Evolutionary conservation across 257 asterid species (phyloP).

Genomic region (Avicennia marina): DNA sequence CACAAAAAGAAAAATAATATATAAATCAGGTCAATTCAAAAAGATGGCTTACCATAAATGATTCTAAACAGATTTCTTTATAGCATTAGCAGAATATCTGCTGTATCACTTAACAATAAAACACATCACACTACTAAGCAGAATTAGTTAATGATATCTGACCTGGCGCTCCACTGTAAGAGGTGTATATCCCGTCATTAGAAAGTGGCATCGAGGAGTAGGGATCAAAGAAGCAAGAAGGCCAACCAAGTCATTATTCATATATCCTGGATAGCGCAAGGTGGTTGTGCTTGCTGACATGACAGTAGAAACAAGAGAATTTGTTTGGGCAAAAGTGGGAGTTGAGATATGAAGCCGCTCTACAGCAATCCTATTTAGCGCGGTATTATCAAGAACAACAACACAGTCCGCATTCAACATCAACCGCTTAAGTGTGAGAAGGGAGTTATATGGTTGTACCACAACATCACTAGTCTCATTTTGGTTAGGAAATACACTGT

Average conservation of each 20-base stretch:
- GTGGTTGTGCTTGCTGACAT: constrained; percentile 99
- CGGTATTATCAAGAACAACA: constrained; percentile 97
- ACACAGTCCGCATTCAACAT: constrained; percentile 98
- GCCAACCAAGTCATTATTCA: constrained; percentile 99
- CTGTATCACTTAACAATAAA: too few species aligned
- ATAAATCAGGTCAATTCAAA: not conserved
- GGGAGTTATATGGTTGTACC: constrained; percentile 97
- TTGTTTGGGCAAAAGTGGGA: constrained; percentile 94
- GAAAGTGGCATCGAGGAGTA: constrained; percentile 98
- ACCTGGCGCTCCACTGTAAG: constrained; percentile 99
- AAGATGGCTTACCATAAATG: not conserved
- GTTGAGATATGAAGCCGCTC: constrained; percentile 88
- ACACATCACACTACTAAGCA: not conserved
- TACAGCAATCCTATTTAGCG: constrained; percentile 95
- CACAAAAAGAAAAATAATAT: not conserved
- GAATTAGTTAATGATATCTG: constrained; percentile 19
- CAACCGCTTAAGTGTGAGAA: constrained; percentile 87
- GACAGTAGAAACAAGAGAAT: constrained; percentile 95
- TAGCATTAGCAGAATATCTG: too few species aligned
- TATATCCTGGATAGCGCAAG: constrained; percentile 94
- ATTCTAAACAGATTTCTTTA: not conserved
- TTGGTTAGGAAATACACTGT: constrained; percentile 99
- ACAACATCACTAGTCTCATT: constrained; percentile 99
- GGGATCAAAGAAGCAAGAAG: constrained; percentile 99
- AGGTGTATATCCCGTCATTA: constrained; percentile 98